These are phyloP conservation scores for Aspergillus phoenicis DNA, from an alignment of 2,329 filamentous ascomycete genomes.

Conservation along the genomic window DNA sequence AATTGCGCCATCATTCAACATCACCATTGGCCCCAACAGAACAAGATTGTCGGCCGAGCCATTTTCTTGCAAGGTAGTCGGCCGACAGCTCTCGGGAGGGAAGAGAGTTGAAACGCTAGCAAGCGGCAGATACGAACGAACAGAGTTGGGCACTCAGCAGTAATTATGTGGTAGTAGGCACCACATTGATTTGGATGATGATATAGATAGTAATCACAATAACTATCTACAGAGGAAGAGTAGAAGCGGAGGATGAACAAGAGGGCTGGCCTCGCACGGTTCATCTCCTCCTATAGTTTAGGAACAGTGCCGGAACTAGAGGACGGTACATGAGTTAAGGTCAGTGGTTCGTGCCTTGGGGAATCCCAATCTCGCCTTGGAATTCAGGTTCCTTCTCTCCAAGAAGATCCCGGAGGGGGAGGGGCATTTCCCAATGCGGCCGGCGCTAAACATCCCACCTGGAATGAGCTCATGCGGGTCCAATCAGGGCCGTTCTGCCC, in stretches of 20 bases:
- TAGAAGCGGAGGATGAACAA: neutral
- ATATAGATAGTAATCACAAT: too few relatives aligned
- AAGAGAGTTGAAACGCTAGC: neutral
- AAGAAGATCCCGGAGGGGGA: neutral
- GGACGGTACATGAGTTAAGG: neutral
- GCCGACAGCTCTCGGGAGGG: constrained; percentile 25
- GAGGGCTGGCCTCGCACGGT: neutral
- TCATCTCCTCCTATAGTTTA: neutral
- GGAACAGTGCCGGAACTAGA: neutral
- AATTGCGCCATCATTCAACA: constrained; percentile 37
- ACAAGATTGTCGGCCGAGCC: constrained; percentile 29
- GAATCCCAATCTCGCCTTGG: neutral
- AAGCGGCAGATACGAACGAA: neutral
- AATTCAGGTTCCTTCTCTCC: neutral
- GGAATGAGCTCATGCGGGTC: constrained; percentile 20
- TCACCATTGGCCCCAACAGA: constrained; percentile 32
- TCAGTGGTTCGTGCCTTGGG: neutral
- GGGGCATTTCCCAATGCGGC: constrained; percentile 1
- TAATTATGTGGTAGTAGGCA: too few relatives aligned
- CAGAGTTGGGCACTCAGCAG: neutral
- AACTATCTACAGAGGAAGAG: neutral
- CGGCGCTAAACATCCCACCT: constrained; percentile 24
- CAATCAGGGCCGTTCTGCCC: constrained; percentile 36
- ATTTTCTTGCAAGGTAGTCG: constrained; percentile 20
- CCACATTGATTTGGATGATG: neutral